phyloP scores from a whole-genome alignment of 805 yeast species.

The Zygosaccharomyces lentus region DNA sequence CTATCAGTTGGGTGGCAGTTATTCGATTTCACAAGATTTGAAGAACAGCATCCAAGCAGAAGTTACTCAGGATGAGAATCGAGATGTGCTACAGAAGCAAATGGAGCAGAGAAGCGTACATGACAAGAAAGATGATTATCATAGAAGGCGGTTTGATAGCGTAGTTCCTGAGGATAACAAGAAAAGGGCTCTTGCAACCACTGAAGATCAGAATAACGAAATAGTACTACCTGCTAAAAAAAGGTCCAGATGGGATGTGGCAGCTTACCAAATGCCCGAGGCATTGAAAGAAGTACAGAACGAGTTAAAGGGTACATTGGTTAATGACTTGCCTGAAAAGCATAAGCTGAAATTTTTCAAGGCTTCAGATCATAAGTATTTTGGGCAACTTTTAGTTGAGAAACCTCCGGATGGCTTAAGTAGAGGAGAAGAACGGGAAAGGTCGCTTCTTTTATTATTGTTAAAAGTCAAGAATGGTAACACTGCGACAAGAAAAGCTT shows the following conservation, averaged over 20 bases:
- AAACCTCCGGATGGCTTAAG: conserved; percentile 37
- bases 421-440: conserved; percentile 53
- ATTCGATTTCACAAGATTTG: conserved; percentile 39
- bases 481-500: conserved; percentile 59
- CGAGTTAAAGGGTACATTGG: conserved; percentile 37
- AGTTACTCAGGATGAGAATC: conserved; percentile 21
- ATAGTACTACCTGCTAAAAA: conserved; percentile 10
- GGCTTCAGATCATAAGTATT: conserved; percentile 66
- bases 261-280: conserved; percentile 53
- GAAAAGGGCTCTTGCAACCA: conserved; percentile 37
- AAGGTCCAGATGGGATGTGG: conserved; percentile 35
- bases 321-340: conserved; percentile 59
- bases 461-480: conserved; percentile 76
- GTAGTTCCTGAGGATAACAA: conserved; percentile 36
- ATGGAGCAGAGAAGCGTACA: conserved; percentile 28
- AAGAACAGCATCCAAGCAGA: conserved; percentile 28
- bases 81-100: conserved; percentile 31
- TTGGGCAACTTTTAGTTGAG: conserved; percentile 51
- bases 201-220: conserved; percentile 27
- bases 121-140: conserved; percentile 46
- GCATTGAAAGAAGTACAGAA: conserved; percentile 33
- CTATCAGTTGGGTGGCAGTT: conserved; percentile 37
- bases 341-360: conserved; percentile 65
- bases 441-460: conserved; percentile 57
- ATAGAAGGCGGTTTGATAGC: conserved; percentile 38